Conservation (phyloP, 192 early-diverging fungal species). For the Coemansia sp. region DNA sequence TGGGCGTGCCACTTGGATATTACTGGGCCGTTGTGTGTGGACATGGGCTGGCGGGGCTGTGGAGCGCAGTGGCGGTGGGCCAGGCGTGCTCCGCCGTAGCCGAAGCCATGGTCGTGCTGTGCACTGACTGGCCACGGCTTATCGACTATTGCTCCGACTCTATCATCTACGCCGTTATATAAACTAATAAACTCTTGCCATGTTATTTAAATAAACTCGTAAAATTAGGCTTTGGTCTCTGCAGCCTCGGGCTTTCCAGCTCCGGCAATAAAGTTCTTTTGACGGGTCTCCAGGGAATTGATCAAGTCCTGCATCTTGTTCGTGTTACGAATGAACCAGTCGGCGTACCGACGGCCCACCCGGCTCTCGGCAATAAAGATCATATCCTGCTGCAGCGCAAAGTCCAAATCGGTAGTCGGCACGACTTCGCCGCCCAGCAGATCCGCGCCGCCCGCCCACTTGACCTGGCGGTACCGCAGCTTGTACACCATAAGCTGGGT, state of each 20-base stretch:
- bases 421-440: slow-evolving; percentile 83
- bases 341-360: slow-evolving; percentile 87
- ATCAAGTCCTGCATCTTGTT: slow-evolving; percentile 73
- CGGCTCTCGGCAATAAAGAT: slow-evolving; percentile 94
- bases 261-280: slow-evolving; percentile 31
- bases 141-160: slow-evolving; percentile 25
- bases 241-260: slow-evolving; percentile 17
- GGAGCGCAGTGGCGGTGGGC: slow-evolving; percentile 57
- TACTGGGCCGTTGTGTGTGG: slow-evolving; percentile 53
- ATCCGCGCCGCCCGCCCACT: slow-evolving; percentile 71
- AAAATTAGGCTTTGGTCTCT: not conserved
- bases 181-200: not conserved
- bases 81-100: slow-evolving; percentile 28
- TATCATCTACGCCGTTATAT: slow-evolving; percentile 7
- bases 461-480: slow-evolving; percentile 89
- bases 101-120: slow-evolving; percentile 26
- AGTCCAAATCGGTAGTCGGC: slow-evolving; percentile 84
- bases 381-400: slow-evolving; percentile 92
- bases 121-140: slow-evolving; percentile 35
- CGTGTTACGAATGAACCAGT: slow-evolving; percentile 95
- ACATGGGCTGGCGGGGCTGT: slow-evolving; percentile 66
- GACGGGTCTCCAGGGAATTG: slow-evolving; percentile 37
- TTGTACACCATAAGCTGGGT: slow-evolving; percentile 91
- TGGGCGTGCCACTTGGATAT: slow-evolving; percentile 59
- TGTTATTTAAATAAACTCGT: too few relatives aligned